Evolutionary conservation across 73 alveolate genomes (phyloP).

Genomic region (Uronychia binucleata): DNA sequence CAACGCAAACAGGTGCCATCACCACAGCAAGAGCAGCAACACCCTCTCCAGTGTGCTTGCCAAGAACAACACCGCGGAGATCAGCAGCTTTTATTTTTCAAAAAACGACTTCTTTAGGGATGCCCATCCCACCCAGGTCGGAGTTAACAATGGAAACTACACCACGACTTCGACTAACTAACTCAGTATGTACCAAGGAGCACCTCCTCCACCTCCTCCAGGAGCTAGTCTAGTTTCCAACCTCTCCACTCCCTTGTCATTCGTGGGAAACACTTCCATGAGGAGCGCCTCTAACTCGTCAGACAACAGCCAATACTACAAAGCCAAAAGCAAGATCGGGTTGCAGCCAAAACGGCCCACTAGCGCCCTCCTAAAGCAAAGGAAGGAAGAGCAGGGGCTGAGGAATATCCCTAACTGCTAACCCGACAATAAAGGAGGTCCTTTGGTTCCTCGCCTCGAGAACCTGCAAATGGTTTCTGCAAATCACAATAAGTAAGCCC

Average conservation of each 20-base stretch:
- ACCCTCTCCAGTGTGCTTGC: not conserved
- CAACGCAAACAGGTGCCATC: not conserved
- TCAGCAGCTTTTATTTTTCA: not conserved
- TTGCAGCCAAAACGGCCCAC: not conserved
- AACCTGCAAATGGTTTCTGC: not conserved
- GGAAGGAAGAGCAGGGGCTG: not conserved
- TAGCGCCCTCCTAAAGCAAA: not conserved
- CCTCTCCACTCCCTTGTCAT: not conserved
- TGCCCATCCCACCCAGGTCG: not conserved
- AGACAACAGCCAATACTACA: not conserved
- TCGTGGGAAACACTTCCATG: not conserved
- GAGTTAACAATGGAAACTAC: not conserved
- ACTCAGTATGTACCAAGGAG: not conserved
- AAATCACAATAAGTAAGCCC: not conserved
- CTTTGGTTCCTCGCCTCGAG: not conserved
- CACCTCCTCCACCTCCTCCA: not conserved
- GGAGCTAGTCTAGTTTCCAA: not conserved
- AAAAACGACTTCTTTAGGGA: not conserved
- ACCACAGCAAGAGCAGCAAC: not conserved
- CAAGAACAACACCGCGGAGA: not conserved
- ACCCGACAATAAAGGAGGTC: not conserved
- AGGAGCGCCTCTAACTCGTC: not conserved
- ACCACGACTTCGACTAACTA: not conserved
- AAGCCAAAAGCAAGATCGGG: not conserved
- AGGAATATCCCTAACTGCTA: not conserved